Base-by-base conservation (phyloP, 176 grass and related monocot species). In the Triticum aestivum region DNA sequence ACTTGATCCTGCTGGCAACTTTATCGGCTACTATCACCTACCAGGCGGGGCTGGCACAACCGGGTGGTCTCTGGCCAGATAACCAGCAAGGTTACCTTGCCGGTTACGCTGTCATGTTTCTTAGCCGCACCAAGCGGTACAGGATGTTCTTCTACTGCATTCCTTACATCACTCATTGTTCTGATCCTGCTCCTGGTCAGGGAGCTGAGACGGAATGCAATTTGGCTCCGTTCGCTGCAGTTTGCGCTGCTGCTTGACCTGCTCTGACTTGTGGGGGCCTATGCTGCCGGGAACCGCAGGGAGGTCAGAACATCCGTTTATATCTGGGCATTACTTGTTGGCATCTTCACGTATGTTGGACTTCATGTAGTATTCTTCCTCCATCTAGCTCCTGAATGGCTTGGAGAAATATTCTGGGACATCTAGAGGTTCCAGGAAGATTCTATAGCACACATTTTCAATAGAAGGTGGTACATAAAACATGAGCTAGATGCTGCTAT, bases 181-280 rank as follows among this genome's bases (percentile, higher is more conserved):
- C 42, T 1, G 2, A 44, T 44, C 9, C 42, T 44, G 42, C 2
- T 11, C 42, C 42, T 44, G 9, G 42, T 44, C 42, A 44, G 42
- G 42, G 42, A 44, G 42, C 42, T 44, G 42, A 44, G 42, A 44
- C 9, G 9, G 65, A 79, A 79, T 5, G 73, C 42, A 3, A 20
- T 90, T 65, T 90, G 89, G 89, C 89, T 90, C 8, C 58, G 84
- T 0, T 51, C 65, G 9, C 89, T 90, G 8, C 89, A 90, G 51
- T 23, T 83, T 14, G 65, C 84, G 12, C 79, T 90, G 89, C 4
- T 87, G 47, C 76, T 87, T 2, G 20, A 65, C 17, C 42, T 90
- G 65, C 84, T 90, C 2, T 74, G 89, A 17, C 84, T 90, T 66
- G 87, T 90, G 89, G 84, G 89, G 1, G 89, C 89, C 65, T 90